Base-by-base conservation (phyloP, 2,329 filamentous ascomycete species). In the Alternaria novae-zelandiae region DNA sequence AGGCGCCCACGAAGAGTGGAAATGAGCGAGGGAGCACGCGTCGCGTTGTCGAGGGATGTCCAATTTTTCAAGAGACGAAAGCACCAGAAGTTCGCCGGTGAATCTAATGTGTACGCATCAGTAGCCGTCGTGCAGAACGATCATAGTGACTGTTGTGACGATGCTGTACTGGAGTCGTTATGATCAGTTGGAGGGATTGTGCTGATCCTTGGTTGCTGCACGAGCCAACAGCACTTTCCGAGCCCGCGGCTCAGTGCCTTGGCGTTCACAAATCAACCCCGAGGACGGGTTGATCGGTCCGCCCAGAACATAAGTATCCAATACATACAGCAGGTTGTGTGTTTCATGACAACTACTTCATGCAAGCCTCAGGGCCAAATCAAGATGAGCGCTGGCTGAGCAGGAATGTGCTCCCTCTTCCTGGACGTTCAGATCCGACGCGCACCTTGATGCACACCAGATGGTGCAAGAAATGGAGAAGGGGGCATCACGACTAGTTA, bases 21-120 rank as follows among this genome's bases (percentile, higher is more conserved):
- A 62, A 69, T 63, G 63, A 60, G 58, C 32, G 51, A 21, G 36
- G 59, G 57, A 41, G 41, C 21, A 13, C 26, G 28, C 13, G 26
- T 25, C 49, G 25, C 41, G 47, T 36, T 32, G 17, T 54, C 53
- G 36, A 43, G 21, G 4, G 12, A 32, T 44, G 53, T 44, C 21
- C 53, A 32, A 28, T 41, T 23, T 44, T 20, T n/a, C 12, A 15
- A 2, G 13, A 2, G 5, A 21, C 49, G 23, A 23, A 36, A 25
- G 20, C 20, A 20, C 49, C 13, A 23, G n/a, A 36, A 25, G 17
- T 11, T n/a, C 20, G 20, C 32, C 20, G 49, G 20, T 2, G n/a
- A 21, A 32, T 53, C 6, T 6, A 21, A 5, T 26, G 21, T 54
- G 21, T 21, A 2, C n/a, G 53, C 43, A 11, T 26, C 30, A 43